Evolutionary conservation across 257 asterid genomes (phyloP), one percentile per base, ranked within the genome.

Genomic region (Leonotis leonurus): DNA sequence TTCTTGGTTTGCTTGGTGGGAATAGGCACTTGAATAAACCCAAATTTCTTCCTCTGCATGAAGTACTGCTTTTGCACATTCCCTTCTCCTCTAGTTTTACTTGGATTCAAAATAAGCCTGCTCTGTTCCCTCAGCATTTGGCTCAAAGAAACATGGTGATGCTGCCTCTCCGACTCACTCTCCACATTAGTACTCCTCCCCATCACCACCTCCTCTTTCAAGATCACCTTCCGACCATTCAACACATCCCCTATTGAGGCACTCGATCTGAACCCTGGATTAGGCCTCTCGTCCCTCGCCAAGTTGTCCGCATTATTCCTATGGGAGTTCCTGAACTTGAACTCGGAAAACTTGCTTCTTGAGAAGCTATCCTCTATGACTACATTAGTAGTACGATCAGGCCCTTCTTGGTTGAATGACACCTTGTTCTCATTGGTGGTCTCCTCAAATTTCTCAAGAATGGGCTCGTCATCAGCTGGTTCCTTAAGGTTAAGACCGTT

Each of bases 61-160:
- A 78, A 73, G 66, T 64, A 79, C 8, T 80, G 81, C 79, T 81
- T 86, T 20, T 79, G 86, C 17, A 76, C 79, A 44, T 46, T 67
- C 67, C 70, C 77, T 8, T 80, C 90, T 9, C 55, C 73, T 32
- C n/a, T 27, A 7, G 68, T 48, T 29, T 79, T 82, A 0, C 54
- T 18, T 0, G 94, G 86, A 46, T 80, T 77, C 71, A 84, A 48
- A 22, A 85, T 76, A 12, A 77, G 77, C 30, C 92, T 84, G 43
- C 94, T 90, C 65, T 85, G 92, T 51, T 85, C 87, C 13, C 84
- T 74, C 43, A 90, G 80, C 97, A 90, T 87, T 72, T 90, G 87
- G 84, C 97, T 90, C 80, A 90, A 61, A 13, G 92, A 79, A 20
- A 80, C 83, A 56, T 73, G 85, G 30, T 75, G 70, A 56, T 73